A percentile compares a stretch with the other conserved stretches of the same genome.
Evolutionary conservation across 1,139 yeast genomes (phyloP).

Genomic region (Magnusiomyces suaveolens): DNA sequence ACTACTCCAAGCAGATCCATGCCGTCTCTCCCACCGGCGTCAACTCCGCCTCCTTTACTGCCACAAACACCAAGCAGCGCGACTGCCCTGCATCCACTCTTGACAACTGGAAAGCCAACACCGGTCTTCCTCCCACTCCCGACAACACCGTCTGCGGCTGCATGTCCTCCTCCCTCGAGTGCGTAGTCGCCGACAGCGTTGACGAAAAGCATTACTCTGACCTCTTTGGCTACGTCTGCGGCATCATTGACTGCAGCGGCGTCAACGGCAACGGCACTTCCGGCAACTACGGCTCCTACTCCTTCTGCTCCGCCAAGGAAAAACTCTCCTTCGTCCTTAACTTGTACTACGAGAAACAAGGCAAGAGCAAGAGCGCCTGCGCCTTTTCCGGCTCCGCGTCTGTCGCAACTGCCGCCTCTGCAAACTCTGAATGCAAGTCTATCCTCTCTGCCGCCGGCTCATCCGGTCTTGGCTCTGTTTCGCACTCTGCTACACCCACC

Average conservation of each 20-base stretch:
- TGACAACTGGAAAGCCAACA: slow-evolving; percentile 46
- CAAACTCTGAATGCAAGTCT: slow-evolving; percentile 8
- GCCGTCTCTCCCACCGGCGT: slow-evolving; percentile 56
- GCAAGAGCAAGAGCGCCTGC: slow-evolving; percentile 19
- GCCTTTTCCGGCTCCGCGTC: slow-evolving; percentile 37
- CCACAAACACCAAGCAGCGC: slow-evolving; percentile 41
- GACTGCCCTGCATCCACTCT: slow-evolving; percentile 44
- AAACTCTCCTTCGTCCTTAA: slow-evolving; percentile 55
- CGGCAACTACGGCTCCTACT: slow-evolving; percentile 43
- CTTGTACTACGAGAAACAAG: slow-evolving; percentile 44
- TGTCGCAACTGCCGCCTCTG: slow-evolving; percentile 20
- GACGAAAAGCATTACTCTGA: slow-evolving; percentile 42
- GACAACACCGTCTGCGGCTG: slow-evolving; percentile 52
- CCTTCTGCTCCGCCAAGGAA: slow-evolving; percentile 37
- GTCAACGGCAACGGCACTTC: slow-evolving; percentile 20
- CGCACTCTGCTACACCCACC: not conserved
- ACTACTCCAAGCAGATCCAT: slow-evolving; percentile 44
- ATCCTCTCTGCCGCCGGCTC: slow-evolving; percentile 7
- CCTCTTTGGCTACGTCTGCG: slow-evolving; percentile 46
- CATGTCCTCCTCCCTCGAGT: slow-evolving; percentile 39
- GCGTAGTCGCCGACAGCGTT: slow-evolving; percentile 39
- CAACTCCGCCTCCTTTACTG: slow-evolving; percentile 61
- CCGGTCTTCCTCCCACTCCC: slow-evolving; percentile 61
- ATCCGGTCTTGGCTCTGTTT: not conserved
- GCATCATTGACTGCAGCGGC: slow-evolving; percentile 19